These are phyloP conservation scores for Crassisporium funariophilum DNA, from an alignment of 768 basidiomycete genomes.

Conservation along the genomic window DNA sequence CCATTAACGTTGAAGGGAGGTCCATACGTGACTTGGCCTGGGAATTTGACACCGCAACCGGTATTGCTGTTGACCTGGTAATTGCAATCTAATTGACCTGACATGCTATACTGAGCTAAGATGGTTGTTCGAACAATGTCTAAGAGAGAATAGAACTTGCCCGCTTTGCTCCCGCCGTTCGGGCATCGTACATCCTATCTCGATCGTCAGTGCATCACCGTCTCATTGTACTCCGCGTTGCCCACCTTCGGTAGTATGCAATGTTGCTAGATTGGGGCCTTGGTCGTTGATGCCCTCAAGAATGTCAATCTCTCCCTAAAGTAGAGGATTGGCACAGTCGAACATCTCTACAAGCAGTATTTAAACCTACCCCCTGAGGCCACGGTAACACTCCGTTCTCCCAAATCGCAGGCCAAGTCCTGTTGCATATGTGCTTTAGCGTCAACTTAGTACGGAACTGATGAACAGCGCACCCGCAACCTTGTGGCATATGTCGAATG, in stretches of 20 bases:
- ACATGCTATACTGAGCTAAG: conserved; percentile 28
- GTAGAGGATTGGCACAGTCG: not conserved
- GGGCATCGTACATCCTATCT: conserved; percentile 49
- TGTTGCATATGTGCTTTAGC: conserved; percentile 9
- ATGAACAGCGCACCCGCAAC: conserved; percentile 42
- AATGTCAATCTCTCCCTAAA: conserved; percentile 50
- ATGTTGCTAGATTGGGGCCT: conserved; percentile 49
- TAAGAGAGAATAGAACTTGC: conserved; percentile 23
- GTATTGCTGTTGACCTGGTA: conserved; percentile 44
- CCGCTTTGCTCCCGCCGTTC: conserved; percentile 38
- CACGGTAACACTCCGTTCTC: conserved; percentile 36
- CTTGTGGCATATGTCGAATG: conserved; percentile 57
- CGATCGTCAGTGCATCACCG: not conserved
- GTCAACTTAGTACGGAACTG: conserved; percentile 1
- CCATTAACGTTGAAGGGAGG: conserved; percentile 56
- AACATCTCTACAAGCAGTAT: not conserved
- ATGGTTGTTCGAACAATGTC: not conserved
- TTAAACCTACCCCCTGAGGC: conserved; percentile 29
- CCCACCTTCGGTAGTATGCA: conserved; percentile 55
- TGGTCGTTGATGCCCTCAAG: conserved; percentile 62
- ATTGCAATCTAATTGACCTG: conserved; percentile 45
- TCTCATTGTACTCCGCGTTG: not conserved
- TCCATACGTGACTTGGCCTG: conserved; percentile 45
- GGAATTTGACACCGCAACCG: conserved; percentile 51
- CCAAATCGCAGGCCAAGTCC: conserved; percentile 52